Evolutionary conservation across 1,284 basidiomycete species (phyloP).

Genomic region (Malassezia cuniculi): DNA sequence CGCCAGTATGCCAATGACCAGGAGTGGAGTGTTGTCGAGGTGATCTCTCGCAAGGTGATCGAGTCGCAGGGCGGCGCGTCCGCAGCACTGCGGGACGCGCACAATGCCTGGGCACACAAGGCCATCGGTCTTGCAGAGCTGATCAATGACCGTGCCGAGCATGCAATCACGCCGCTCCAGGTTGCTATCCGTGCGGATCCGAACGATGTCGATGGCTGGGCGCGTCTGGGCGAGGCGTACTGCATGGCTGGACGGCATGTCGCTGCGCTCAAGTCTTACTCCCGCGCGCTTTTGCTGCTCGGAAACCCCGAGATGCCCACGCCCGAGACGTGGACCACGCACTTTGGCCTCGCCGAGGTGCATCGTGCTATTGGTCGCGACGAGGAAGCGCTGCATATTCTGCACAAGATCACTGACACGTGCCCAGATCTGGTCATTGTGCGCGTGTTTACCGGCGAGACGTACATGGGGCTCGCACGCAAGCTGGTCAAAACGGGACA

Average conservation of each 20-base stretch:
- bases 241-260: slow-evolving; percentile 71
- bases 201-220: slow-evolving; percentile 68
- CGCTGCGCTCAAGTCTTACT: slow-evolving; percentile 77
- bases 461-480: slow-evolving; percentile 60
- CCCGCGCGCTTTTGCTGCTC: slow-evolving; percentile 53
- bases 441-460: slow-evolving; percentile 60
- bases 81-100: slow-evolving; percentile 48
- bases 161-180: slow-evolving; percentile 76
- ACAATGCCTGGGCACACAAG: slow-evolving; percentile 93
- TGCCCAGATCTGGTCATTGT: slow-evolving; percentile 58
- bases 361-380: slow-evolving; percentile 67
- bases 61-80: slow-evolving; percentile 52
- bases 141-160: slow-evolving; percentile 58
- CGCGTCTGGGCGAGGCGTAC: slow-evolving; percentile 83
- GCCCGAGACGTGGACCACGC: slow-evolving; percentile 48
- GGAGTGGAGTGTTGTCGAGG: slow-evolving; percentile 91
- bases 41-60: slow-evolving; percentile 78
- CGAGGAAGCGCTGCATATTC: slow-evolving; percentile 59
- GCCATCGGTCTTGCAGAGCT: slow-evolving; percentile 84
- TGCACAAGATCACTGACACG: slow-evolving; percentile 53
- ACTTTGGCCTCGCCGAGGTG: slow-evolving; percentile 73
- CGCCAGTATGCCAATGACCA: slow-evolving; percentile 79
- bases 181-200: slow-evolving; percentile 69
- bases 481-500: slow-evolving; percentile 60
- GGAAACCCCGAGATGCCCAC: not conserved